Base-by-base conservation (phyloP, 768 basidiomycete genomes). In the Rickenella mellea region DNA sequence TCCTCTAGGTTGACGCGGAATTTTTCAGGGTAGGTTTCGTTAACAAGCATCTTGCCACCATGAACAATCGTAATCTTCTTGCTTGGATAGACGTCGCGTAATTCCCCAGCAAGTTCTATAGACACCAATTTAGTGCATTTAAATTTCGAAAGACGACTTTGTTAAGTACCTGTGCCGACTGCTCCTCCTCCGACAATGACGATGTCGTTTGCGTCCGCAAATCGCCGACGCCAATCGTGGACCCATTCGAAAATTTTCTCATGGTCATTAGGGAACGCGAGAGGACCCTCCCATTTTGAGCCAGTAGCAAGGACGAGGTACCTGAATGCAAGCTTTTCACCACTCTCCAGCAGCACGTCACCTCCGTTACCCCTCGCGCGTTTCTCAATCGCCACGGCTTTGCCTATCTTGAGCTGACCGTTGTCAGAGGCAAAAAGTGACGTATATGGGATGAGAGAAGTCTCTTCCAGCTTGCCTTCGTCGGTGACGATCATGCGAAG, bases 261-360 rank as follows among this genome's bases (percentile, higher is more conserved):
- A 17, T 40, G 33, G 11, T 17, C 27, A 21, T 41, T 25, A 14
- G 52, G 48, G 27, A 50, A 39, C 4, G 26, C 27, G 9, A 54
- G 42, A 6, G 44, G 42, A 3, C 43, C 46, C 9, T 42, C 41
- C 46, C 43, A 54, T 14, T 14, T 37, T 19, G 24, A 39, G 14
- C 52, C 52, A 3, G 51, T 49, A 3, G 52, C 49, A 20, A 54
- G 40, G n/a, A 54, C 49, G 14, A 54, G 49, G 14, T 36, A 27
- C 40, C 43, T 45, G 33, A 48, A 54, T n/a, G 27, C n/a, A n/a
- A 54, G 22, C 11, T 26, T 19, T 25, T 49, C 47, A 11, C 52
- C 52, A 28, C n/a, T 38, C 24, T 44, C 42, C n/a, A 53, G 48
- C 14, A 37, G 21, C 7, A 50, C 52, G 8, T 28, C 28, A 2